Conservation (phyloP, 2,329 filamentous ascomycete species). For the Nigrospora oryzae region DNA sequence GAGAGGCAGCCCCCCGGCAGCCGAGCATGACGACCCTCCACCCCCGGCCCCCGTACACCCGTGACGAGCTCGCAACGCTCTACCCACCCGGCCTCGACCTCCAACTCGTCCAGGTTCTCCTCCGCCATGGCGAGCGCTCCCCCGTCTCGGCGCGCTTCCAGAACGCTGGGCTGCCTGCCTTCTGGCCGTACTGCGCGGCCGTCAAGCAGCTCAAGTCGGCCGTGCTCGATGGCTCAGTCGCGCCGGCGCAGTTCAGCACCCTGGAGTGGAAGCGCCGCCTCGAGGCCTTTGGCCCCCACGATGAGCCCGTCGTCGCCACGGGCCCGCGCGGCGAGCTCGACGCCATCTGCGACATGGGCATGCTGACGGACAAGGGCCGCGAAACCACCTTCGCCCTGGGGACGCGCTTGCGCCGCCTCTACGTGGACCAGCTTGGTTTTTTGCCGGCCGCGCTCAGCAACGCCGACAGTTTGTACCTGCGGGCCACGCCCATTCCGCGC, state of each 20-base stretch:
- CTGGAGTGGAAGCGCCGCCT: slow-evolving; percentile 62
- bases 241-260: slow-evolving; percentile 28
- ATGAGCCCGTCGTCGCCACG: slow-evolving; percentile 60
- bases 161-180: slow-evolving; percentile 58
- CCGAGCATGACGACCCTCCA: slow-evolving; percentile 66
- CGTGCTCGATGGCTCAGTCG: slow-evolving; percentile 28
- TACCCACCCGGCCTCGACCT: slow-evolving; percentile 77
- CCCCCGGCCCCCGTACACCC: slow-evolving; percentile 68
- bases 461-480: slow-evolving; percentile 59
- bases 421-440: slow-evolving; percentile 67
- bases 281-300: slow-evolving; percentile 69
- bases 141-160: slow-evolving; percentile 84
- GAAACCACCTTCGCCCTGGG: slow-evolving; percentile 65
- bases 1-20: neutral
- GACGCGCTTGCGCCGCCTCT: slow-evolving; percentile 58
- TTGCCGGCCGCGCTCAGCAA: slow-evolving; percentile 49
- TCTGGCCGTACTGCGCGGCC: slow-evolving; percentile 87
- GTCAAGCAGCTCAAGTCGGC: slow-evolving; percentile 58
- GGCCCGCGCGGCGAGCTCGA: slow-evolving; percentile 67
- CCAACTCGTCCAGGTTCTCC: slow-evolving; percentile 80
- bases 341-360: slow-evolving; percentile 69
- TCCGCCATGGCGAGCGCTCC: slow-evolving; percentile 73
- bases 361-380: slow-evolving; percentile 68
- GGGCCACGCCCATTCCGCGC: slow-evolving; percentile 65
- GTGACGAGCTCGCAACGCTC: slow-evolving; percentile 69